Evolutionary conservation across 257 asterid species (phyloP).

Genomic region (Anisodus tanguticus): DNA sequence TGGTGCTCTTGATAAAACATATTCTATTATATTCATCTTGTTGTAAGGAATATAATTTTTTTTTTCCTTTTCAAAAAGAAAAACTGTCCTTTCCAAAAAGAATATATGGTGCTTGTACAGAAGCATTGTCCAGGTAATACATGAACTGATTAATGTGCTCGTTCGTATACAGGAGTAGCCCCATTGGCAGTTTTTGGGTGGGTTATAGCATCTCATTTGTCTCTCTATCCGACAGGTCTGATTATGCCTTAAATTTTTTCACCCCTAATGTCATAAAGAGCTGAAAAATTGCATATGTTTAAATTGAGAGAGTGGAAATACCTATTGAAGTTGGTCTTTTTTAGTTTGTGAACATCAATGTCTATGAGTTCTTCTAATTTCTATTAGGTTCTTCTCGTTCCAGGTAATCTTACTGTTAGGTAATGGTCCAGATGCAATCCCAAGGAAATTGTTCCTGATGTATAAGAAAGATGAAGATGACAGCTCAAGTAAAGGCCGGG

Average conservation of each 20-base stretch:
- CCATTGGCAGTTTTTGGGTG: conserved; percentile 98
- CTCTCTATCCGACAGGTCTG: conserved; percentile 79
- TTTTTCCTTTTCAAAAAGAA: not conserved
- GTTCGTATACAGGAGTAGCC: conserved; percentile 58
- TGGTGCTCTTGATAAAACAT: not conserved
- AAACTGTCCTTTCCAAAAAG: not conserved
- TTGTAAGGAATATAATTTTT: not conserved
- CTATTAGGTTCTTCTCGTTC: conserved; percentile 30
- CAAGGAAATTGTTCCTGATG: conserved; percentile 63
- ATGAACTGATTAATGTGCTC: conserved; percentile 36
- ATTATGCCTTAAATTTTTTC: conserved; percentile 67
- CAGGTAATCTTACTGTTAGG: conserved; percentile 81
- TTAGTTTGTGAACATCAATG: not conserved
- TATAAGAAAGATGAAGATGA: conserved; percentile 48
- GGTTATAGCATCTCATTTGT: conserved; percentile 87
- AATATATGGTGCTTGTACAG: not conserved
- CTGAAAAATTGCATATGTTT: conserved; percentile 3
- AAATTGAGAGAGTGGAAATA: not conserved
- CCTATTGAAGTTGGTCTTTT: not conserved
- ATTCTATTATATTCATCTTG: not conserved
- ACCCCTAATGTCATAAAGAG: conserved; percentile 28
- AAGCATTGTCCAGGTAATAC: not conserved
- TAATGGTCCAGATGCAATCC: conserved; percentile 86
- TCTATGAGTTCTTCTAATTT: not conserved
- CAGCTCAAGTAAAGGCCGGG: conserved; percentile 42